Evolutionary conservation across 2,329 filamentous ascomycete genomes (phyloP).

Genomic region (Capronia coronata): DNA sequence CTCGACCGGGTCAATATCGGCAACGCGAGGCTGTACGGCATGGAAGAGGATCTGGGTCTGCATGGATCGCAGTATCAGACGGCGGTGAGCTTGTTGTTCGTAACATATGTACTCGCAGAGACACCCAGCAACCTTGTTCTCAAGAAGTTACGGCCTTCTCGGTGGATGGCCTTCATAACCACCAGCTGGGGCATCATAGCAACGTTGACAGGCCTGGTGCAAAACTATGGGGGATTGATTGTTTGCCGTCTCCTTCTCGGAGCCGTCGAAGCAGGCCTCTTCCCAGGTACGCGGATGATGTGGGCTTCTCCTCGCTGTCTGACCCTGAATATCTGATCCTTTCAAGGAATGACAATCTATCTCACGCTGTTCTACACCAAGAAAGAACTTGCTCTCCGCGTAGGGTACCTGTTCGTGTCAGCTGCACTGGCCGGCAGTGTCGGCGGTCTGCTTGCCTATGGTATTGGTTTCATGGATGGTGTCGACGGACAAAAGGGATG

Average conservation of each 20-base stretch:
- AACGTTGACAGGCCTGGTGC: slow-evolving; percentile 46
- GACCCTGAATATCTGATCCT: slow-evolving; percentile 4
- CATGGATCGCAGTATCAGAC: slow-evolving; percentile 58
- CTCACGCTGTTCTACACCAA: slow-evolving; percentile 44
- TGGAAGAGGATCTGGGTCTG: slow-evolving; percentile 41
- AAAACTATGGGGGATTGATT: slow-evolving; percentile 43
- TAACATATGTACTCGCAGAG: slow-evolving; percentile 45
- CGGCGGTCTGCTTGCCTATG: slow-evolving; percentile 47
- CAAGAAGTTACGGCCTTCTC: slow-evolving; percentile 44
- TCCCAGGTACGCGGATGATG: slow-evolving; percentile 28
- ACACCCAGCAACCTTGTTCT: slow-evolving; percentile 41
- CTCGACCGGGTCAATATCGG: slow-evolving; percentile 44
- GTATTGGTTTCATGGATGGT: slow-evolving; percentile 48
- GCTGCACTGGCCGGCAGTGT: slow-evolving; percentile 49
- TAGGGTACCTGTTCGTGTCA: slow-evolving; percentile 43
- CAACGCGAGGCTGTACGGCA: slow-evolving; percentile 42
- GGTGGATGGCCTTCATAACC: slow-evolving; percentile 44
- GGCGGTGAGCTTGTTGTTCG: slow-evolving; percentile 60
- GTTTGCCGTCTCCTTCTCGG: slow-evolving; percentile 44
- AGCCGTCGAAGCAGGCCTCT: slow-evolving; percentile 38
- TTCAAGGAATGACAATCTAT: slow-evolving; percentile 37
- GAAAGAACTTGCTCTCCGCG: slow-evolving; percentile 39
- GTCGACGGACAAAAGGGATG: slow-evolving; percentile 43
- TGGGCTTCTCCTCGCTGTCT: background rate
- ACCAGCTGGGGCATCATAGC: slow-evolving; percentile 45